Conservation (phyloP, 495 filamentous ascomycete species). For the Podospora sp. region DNA sequence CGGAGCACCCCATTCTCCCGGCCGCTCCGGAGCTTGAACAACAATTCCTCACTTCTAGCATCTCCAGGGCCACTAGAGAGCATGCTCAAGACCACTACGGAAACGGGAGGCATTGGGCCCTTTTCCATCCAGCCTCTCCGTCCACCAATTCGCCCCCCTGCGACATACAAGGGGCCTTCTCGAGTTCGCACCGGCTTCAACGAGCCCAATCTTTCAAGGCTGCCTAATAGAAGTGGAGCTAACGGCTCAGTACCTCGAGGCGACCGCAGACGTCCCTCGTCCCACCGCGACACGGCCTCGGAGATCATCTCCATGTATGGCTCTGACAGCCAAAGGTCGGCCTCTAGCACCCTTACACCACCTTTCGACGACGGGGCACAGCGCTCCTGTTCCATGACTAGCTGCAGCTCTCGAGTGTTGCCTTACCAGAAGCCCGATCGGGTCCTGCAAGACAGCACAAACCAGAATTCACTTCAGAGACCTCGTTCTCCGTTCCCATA, state of each 20-base stretch:
- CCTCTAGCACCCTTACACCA: conserved; percentile 41
- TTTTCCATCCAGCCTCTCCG: conserved; percentile 59
- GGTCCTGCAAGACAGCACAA: conserved; percentile 50
- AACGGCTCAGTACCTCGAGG: conserved; percentile 22
- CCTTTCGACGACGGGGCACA: conserved; percentile 44
- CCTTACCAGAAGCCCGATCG: conserved; percentile 57
- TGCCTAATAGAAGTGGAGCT: not conserved
- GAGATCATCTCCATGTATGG: conserved; percentile 54
- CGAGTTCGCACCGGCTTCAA: conserved; percentile 13
- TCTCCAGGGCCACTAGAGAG: conserved; percentile 54
- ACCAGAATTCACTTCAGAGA: conserved; percentile 45
- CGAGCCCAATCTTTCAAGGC: conserved; percentile 5
- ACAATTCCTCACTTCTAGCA: conserved; percentile 40
- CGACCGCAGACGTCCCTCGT: conserved; percentile 42
- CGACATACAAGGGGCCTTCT: conserved; percentile 25
- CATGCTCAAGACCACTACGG: conserved; percentile 72
- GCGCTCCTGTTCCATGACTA: conserved; percentile 63
- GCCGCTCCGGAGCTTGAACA: conserved; percentile 42
- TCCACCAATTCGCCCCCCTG: conserved; percentile 49
- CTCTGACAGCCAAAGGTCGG: conserved; percentile 47
- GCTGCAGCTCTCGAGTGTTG: conserved; percentile 52
- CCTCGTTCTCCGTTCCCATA: conserved; percentile 66
- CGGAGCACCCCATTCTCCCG: conserved; percentile 25
- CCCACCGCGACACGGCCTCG: conserved; percentile 46
- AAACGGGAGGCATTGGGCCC: conserved; percentile 67